phyloP scores from a whole-genome alignment of 129 eudicot genomes.

The Flaveria bidentis region DNA sequence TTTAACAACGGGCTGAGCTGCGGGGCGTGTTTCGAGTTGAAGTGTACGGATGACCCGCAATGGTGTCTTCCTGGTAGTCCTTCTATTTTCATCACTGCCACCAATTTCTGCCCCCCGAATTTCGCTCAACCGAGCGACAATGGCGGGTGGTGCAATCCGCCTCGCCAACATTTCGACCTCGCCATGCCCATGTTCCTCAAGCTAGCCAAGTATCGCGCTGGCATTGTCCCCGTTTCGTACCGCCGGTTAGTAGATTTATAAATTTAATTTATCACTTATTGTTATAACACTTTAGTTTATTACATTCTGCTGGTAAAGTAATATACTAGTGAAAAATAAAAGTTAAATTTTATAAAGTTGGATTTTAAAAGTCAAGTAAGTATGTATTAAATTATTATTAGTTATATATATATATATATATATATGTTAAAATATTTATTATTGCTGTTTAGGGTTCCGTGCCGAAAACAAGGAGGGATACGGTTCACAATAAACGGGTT shows the following conservation, averaged over 20 bases:
- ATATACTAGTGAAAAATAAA: too few relatives aligned
- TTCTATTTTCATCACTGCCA: conserved; percentile 61
- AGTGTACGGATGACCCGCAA: conserved; percentile 51
- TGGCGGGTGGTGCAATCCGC: conserved; percentile 78
- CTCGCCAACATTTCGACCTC: conserved; percentile 65
- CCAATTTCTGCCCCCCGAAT: conserved; percentile 68
- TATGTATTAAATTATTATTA: too few relatives aligned
- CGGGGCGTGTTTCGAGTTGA: conserved; percentile 60
- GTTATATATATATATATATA: too few relatives aligned
- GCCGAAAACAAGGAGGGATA: conserved; percentile 66
- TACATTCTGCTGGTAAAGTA: too few relatives aligned
- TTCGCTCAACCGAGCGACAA: conserved; percentile 54
- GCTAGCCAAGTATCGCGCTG: conserved; percentile 57
- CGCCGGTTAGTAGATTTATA: conserved; percentile 44
- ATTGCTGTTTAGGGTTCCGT: conserved; percentile 50
- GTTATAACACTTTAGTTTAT: too few relatives aligned
- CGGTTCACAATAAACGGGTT: conserved; percentile 65
- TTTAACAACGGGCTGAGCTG: conserved; percentile 63
- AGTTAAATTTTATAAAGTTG: too few relatives aligned
- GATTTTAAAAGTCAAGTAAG: too few relatives aligned
- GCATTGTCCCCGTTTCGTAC: conserved; percentile 59
- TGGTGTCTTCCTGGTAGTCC: conserved; percentile 73
- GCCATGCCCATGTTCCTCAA: conserved; percentile 72
- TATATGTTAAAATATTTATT: background rate
- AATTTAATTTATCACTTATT: too few relatives aligned